Percentiles rank a stretch among this genome's conserved stretches.
Conservation (phyloP, 495 filamentous ascomycete species). For the Penicillium robsamsonii region DNA sequence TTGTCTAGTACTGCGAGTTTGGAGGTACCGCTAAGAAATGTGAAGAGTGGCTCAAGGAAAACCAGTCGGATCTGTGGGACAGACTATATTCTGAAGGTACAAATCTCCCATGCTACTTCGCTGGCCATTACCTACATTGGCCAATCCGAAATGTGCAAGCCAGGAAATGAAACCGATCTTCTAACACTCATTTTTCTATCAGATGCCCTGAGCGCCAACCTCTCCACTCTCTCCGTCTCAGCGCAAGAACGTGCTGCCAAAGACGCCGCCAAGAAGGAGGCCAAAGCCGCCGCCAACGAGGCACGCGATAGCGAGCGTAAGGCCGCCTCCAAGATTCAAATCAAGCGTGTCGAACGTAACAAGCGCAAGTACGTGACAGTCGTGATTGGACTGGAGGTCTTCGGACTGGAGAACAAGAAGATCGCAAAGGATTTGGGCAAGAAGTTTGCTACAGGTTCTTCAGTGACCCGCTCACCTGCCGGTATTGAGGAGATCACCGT, state of each 20-base stretch:
- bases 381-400: constrained; percentile 82
- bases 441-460: constrained; percentile 82
- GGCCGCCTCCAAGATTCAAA: constrained; percentile 75
- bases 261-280: constrained; percentile 91
- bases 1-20: constrained; percentile 99
- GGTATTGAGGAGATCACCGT: constrained; percentile 96
- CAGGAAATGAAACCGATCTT: not conserved
- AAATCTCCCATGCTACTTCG: constrained; percentile 14
- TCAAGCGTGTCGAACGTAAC: constrained; percentile 96
- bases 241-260: constrained; percentile 90
- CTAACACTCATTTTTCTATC: constrained; percentile 7
- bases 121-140: not conserved
- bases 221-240: constrained; percentile 79
- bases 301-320: constrained; percentile 73
- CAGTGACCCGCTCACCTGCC: constrained; percentile 80
- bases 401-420: constrained; percentile 91
- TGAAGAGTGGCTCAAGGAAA: constrained; percentile 85
- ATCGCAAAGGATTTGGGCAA: constrained; percentile 52
- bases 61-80: constrained; percentile 68
- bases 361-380: constrained; percentile 96
- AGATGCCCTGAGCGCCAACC: constrained; percentile 81
- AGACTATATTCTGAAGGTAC: constrained; percentile 80
- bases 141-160: not conserved
- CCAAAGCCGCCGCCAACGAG: constrained; percentile 83
- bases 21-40: constrained; percentile 98